phyloP scores from a whole-genome alignment of 352 stramenopile species.

The Pythium sp. region DNA sequence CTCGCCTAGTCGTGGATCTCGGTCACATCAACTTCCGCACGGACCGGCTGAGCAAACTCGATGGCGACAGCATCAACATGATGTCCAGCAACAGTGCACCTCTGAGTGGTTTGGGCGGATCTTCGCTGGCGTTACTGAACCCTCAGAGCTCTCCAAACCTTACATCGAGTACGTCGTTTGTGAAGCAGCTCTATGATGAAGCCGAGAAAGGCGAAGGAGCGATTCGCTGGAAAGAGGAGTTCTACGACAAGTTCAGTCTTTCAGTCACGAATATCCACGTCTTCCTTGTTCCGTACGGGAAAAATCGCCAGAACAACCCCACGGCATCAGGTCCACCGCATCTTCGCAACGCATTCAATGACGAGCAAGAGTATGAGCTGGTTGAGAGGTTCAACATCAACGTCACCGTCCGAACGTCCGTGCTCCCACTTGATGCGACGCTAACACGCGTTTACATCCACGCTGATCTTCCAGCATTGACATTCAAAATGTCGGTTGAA shows the following conservation, averaged over 20 bases:
- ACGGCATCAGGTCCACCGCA: conserved; percentile 30
- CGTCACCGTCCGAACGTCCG: conserved; percentile 79
- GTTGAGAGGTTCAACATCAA: conserved; percentile 88
- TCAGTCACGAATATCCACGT: conserved; percentile 83
- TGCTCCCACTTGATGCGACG: conserved; percentile 81
- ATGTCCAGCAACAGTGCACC: conserved; percentile 27
- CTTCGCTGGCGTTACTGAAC: conserved; percentile 41
- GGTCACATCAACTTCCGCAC: conserved; percentile 84
- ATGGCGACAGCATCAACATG: conserved; percentile 44
- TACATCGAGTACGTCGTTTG: conserved; percentile 66
- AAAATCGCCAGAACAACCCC: conserved; percentile 20
- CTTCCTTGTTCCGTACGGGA: conserved; percentile 72
- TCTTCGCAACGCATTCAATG: conserved; percentile 35
- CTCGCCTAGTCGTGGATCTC: conserved; percentile 78
- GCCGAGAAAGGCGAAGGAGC: conserved; percentile 78
- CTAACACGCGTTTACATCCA: conserved; percentile 83
- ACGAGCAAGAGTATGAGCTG: conserved; percentile 71
- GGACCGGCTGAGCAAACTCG: conserved; percentile 74
- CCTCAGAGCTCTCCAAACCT: conserved; percentile 42
- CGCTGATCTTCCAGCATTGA: conserved; percentile 77
- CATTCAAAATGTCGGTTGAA: conserved; percentile 81
- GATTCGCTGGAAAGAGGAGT: conserved; percentile 89
- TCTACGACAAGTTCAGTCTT: conserved; percentile 89
- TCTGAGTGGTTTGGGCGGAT: conserved; percentile 28
- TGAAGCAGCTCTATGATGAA: conserved; percentile 86